Evolutionary conservation across 1,284 basidiomycete genomes (phyloP).

Genomic region (Sporisorium iseilematis-ciliati): DNA sequence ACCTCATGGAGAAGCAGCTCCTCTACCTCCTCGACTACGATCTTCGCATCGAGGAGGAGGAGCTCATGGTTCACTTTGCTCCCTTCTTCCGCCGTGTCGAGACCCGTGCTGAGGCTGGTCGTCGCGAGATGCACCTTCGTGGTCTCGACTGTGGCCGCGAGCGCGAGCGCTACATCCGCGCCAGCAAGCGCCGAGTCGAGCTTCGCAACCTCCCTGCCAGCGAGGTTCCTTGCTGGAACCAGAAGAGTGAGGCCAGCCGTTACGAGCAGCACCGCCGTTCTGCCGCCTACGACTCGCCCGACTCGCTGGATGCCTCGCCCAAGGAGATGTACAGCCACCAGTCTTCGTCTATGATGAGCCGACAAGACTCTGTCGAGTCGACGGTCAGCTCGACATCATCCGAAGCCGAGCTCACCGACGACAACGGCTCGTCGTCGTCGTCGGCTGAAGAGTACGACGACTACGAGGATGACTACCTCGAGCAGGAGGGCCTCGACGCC

Average conservation of each 20-base stretch:
- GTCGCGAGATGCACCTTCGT: conserved; percentile 67
- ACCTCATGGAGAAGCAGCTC: conserved; percentile 92
- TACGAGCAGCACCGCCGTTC: conserved; percentile 46
- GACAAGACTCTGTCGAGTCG: conserved; percentile 55
- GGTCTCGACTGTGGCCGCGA: conserved; percentile 67
- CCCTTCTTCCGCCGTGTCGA: conserved; percentile 68
- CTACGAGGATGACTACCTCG: conserved; percentile 63
- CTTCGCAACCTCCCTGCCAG: conserved; percentile 63
- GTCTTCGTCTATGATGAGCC: conserved; percentile 50
- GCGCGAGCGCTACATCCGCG: conserved; percentile 65
- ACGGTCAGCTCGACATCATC: conserved; percentile 57
- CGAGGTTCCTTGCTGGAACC: conserved; percentile 67
- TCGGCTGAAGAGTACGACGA: conserved; percentile 66
- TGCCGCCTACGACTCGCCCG: conserved; percentile 43
- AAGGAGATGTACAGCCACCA: conserved; percentile 27
- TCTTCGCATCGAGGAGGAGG: conserved; percentile 68
- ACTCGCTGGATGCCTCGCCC: conserved; percentile 38
- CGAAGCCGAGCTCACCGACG: conserved; percentile 67
- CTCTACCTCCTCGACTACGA: conserved; percentile 70
- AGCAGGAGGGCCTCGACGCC: conserved; percentile 54
- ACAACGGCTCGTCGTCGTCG: conserved; percentile 66
- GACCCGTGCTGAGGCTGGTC: conserved; percentile 64
- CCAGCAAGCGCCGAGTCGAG: conserved; percentile 64
- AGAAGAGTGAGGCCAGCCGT: conserved; percentile 41
- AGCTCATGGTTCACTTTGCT: conserved; percentile 66